A percentile compares a stretch with the other conserved stretches of the same genome.
These are phyloP conservation scores for Pseudisothecium myosuroides DNA, from an alignment of 225 moss, liverwort and hornwort genomes.

Conservation along the genomic window DNA sequence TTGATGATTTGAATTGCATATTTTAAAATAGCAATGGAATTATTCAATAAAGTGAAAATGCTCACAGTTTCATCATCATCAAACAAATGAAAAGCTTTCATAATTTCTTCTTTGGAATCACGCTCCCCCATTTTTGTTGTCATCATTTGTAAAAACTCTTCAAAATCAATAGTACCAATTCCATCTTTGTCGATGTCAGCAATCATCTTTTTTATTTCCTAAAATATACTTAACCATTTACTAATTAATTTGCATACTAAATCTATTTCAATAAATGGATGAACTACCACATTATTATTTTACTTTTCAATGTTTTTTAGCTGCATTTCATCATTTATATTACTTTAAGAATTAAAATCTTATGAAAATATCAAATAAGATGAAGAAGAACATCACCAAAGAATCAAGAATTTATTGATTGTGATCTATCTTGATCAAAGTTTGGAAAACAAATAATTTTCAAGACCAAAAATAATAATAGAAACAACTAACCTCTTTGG, in stretches of 20 bases:
- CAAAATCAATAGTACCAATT: constrained; percentile 70
- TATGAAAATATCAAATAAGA: not conserved
- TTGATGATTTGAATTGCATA: not conserved
- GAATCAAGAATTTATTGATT: not conserved
- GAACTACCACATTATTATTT: fast-evolving
- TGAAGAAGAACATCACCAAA: not conserved
- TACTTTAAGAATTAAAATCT: fast-evolving
- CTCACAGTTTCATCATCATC: constrained; percentile 87
- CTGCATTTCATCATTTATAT: no score
- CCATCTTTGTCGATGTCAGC: constrained; percentile 78
- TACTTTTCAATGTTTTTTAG: not conserved
- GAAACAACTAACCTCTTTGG: constrained; percentile 61
- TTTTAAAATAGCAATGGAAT: not conserved
- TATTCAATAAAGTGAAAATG: not conserved
- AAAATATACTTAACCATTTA: not conserved
- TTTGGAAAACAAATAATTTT: not conserved
- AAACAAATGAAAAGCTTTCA: constrained; percentile 88
- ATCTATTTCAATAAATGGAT: not conserved
- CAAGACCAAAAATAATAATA: not conserved
- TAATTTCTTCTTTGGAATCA: constrained; percentile 90
- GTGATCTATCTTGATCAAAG: not conserved
- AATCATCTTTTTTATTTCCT: constrained; percentile 99
- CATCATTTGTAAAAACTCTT: constrained; percentile 97
- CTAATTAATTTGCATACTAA: not conserved
- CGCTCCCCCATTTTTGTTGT: constrained; percentile 88